Conservation (phyloP, 1,284 basidiomycete species). For the Cutaneotrichosporon dermatis region DNA sequence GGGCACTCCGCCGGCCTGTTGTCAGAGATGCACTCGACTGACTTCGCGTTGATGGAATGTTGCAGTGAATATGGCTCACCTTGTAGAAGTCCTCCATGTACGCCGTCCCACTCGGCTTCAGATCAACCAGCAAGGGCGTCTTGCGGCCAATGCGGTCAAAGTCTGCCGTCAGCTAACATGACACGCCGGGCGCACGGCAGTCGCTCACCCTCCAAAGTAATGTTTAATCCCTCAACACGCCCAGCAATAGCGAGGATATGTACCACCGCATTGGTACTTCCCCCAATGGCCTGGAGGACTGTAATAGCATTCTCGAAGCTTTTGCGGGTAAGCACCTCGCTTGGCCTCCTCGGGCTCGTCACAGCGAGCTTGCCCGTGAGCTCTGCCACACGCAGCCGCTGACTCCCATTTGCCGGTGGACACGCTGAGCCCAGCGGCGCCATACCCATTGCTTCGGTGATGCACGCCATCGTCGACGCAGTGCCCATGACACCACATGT, state of each 20-base stretch:
- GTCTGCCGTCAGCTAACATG: slow-evolving; percentile 21
- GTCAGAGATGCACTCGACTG: background rate
- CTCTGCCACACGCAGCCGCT: slow-evolving; percentile 43
- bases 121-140: slow-evolving; percentile 49
- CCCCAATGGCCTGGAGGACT: slow-evolving; percentile 50
- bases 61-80: background rate
- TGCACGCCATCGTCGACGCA: slow-evolving; percentile 47
- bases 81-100: slow-evolving; percentile 52
- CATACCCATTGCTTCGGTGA: slow-evolving; percentile 44
- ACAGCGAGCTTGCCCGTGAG: slow-evolving; percentile 31
- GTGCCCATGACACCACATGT: slow-evolving; percentile 48
- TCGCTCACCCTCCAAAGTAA: slow-evolving; percentile 45
- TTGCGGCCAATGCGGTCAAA: slow-evolving; percentile 46
- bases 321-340: slow-evolving; percentile 47
- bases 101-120: slow-evolving; percentile 50
- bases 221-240: slow-evolving; percentile 41
- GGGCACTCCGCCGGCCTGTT: slow-evolving; percentile 49
- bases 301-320: slow-evolving; percentile 52
- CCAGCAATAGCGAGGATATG: slow-evolving; percentile 52
- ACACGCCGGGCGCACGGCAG: too few relatives aligned
- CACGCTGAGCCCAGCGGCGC: slow-evolving; percentile 42
- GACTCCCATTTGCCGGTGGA: slow-evolving; percentile 38
- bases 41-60: too few relatives aligned
- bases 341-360: slow-evolving; percentile 31
- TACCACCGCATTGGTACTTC: slow-evolving; percentile 51